Evolutionary conservation across 306 rosid genomes (phyloP), one percentile per base, ranked within the genome.

Genomic region (Arachis stenosperma): DNA sequence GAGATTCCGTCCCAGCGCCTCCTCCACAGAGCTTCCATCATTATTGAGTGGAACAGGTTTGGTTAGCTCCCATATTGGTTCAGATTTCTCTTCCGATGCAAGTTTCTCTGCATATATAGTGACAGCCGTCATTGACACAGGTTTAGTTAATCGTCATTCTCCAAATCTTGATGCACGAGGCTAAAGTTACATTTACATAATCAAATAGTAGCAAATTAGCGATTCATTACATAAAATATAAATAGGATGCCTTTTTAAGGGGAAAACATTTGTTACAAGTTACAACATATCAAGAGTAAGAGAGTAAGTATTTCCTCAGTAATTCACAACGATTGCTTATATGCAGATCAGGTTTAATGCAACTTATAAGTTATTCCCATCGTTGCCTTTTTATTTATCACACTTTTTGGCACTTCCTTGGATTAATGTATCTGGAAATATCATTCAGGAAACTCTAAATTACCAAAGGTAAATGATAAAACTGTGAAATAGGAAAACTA

Each of bases 61-160:
- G 29, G 90, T 88, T 80, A 92, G 83, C 74, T 90, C 93, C 98
- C 98, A 88, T 30, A 71, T 22, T 65, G 89, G 85, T 66, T 84
- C 84, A 57, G 87, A 53, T 8, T 65, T 83, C 33, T 83, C 90
- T 44, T 85, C 88, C 8, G 81, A 60, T 15, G 78, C 86, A 65
- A 86, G 84, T 88, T 92, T 92, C 44, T 88, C 96, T 92, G 84
- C 83, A 82, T 55, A 70, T 56, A 81, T 8, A 41, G 75, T 67
- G 30, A 29, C 42, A 53, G 48, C 37, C 39, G 60, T 54, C 56
- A 57, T 54, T 41, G 7, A 5, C 39, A 11, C 62, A 33, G 76
- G 43, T 27, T 71, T 41, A 56, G 30, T 9, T 17, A 15, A 39
- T 42, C 14, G 40, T 9, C 33, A 15, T 47, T 42, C 14, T 71